phyloP scores from a whole-genome alignment of 2,329 filamentous ascomycete genomes.

The Pseudocercospora fuligena region DNA sequence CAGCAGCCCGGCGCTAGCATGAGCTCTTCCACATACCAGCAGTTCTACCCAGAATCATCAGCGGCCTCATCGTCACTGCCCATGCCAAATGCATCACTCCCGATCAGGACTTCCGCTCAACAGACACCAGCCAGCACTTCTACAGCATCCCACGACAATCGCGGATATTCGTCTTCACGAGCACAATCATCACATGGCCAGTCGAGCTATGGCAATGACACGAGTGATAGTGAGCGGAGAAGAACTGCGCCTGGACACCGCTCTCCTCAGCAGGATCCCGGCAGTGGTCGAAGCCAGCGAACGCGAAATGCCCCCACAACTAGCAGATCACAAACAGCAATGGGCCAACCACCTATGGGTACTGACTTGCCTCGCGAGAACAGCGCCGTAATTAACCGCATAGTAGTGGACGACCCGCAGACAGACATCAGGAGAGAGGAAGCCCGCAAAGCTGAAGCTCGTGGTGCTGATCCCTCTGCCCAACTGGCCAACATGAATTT shows the following conservation, averaged over 20 bases:
- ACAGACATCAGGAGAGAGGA: slow-evolving; percentile 74
- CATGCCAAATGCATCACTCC: slow-evolving; percentile 26
- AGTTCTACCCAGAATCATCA: slow-evolving; percentile 50
- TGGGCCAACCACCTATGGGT: slow-evolving; percentile 59
- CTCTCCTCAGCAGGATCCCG: slow-evolving; percentile 51
- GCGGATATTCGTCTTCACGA: slow-evolving; percentile 32
- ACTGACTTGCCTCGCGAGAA: slow-evolving; percentile 70
- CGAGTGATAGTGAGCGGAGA: slow-evolving; percentile 44
- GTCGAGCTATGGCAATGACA: slow-evolving; percentile 49
- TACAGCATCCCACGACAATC: slow-evolving; percentile 31
- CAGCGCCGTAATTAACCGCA: slow-evolving; percentile 77
- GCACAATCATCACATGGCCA: slow-evolving; percentile 43
- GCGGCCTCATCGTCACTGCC: slow-evolving; percentile 27
- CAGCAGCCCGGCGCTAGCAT: slow-evolving; percentile 59
- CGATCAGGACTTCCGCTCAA: slow-evolving; percentile 35
- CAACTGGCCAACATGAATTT: slow-evolving; percentile 55
- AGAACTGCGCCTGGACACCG: slow-evolving; percentile 49
- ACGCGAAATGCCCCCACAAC: slow-evolving; percentile 44
- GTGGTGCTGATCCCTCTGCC: slow-evolving; percentile 47
- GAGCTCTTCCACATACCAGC: slow-evolving; percentile 79
- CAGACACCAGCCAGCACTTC: slow-evolving; percentile 30
- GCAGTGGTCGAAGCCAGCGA: slow-evolving; percentile 47
- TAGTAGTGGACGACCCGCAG: slow-evolving; percentile 76
- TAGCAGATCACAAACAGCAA: slow-evolving; percentile 54
- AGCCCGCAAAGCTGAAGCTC: slow-evolving; percentile 69